Percentiles rank a stretch among this genome's conserved stretches.
Evolutionary conservation across 768 basidiomycete genomes (phyloP).

Genomic region (Termitomyces sp.): DNA sequence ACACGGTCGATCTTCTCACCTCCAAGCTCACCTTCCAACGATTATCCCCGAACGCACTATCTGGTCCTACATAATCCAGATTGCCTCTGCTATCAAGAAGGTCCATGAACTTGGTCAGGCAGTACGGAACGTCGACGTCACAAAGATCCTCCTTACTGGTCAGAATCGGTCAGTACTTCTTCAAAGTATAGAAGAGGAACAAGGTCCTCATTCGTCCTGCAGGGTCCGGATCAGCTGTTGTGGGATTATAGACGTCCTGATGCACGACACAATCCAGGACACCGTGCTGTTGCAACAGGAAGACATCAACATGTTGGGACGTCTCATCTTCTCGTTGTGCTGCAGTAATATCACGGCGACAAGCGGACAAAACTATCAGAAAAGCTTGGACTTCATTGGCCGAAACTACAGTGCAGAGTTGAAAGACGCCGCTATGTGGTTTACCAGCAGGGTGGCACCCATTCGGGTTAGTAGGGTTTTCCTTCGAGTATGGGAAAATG

Average conservation of each 20-base stretch:
- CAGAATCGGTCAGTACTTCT: conserved; percentile 63
- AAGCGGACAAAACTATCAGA: conserved; percentile 54
- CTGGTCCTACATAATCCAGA: conserved; percentile 92
- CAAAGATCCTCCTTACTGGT: conserved; percentile 84
- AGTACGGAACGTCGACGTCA: conserved; percentile 75
- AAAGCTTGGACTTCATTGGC: conserved; percentile 71
- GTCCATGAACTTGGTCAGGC: conserved; percentile 81
- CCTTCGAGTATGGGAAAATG: background rate
- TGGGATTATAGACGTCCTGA: conserved; percentile 81
- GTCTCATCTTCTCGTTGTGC: conserved; percentile 74
- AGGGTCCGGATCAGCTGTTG: conserved; percentile 86
- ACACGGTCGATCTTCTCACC: conserved; percentile 18
- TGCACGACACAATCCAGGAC: conserved; percentile 65
- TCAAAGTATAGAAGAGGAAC: background rate
- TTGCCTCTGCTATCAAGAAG: conserved; percentile 80
- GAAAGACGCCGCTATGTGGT: conserved; percentile 72
- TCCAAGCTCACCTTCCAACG: conserved; percentile 16
- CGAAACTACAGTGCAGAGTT: conserved; percentile 77
- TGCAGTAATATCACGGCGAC: conserved; percentile 60
- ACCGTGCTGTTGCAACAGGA: conserved; percentile 70
- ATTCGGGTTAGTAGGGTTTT: conserved; percentile 44
- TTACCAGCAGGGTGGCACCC: conserved; percentile 66
- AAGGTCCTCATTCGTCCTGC: background rate
- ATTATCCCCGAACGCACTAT: conserved; percentile 72
- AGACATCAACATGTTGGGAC: conserved; percentile 82